phyloP scores from a whole-genome alignment of 192 early-diverging fungal genomes.

The Coemansia erecta region DNA sequence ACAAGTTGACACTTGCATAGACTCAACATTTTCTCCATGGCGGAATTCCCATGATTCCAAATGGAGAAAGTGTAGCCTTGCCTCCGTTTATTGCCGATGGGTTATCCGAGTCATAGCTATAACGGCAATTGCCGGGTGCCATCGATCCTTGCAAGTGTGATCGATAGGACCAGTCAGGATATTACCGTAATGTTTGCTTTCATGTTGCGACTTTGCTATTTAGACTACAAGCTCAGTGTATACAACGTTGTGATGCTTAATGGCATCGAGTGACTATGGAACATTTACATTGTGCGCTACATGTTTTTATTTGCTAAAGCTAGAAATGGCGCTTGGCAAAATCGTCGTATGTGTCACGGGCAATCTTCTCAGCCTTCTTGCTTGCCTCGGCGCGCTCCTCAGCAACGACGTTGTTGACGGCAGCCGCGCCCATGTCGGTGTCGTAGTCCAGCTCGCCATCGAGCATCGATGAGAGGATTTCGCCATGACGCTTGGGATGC shows the following conservation, averaged over 20 bases:
- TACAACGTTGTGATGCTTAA: background rate
- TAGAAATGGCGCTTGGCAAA: slow-evolving; percentile 25
- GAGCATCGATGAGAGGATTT: slow-evolving; percentile 41
- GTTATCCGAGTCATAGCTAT: no score
- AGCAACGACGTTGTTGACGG: slow-evolving; percentile 45
- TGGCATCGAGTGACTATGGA: background rate
- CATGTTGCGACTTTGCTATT: no score
- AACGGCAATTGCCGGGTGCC: no score
- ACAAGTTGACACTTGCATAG: background rate
- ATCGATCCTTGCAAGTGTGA: no score
- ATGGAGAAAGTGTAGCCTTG: no score
- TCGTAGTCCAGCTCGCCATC: slow-evolving; percentile 52
- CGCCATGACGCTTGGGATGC: slow-evolving; percentile 29
- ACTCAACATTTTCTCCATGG: background rate
- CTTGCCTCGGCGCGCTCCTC: slow-evolving; percentile 22
- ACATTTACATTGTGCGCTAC: background rate
- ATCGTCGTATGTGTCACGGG: slow-evolving; percentile 17
- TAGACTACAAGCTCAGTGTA: no score
- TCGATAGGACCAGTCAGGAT: no score
- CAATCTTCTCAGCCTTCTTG: slow-evolving; percentile 28
- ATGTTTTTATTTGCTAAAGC: background rate
- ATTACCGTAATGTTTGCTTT: no score
- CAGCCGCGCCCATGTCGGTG: slow-evolving; percentile 41
- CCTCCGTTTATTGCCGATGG: no score
- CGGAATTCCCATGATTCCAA: background rate